Percentiles rank a stretch among this genome's conserved stretches.
Evolutionary conservation across 2,329 filamentous ascomycete genomes (phyloP).

Genomic region (Tolypocladium tropicale): DNA sequence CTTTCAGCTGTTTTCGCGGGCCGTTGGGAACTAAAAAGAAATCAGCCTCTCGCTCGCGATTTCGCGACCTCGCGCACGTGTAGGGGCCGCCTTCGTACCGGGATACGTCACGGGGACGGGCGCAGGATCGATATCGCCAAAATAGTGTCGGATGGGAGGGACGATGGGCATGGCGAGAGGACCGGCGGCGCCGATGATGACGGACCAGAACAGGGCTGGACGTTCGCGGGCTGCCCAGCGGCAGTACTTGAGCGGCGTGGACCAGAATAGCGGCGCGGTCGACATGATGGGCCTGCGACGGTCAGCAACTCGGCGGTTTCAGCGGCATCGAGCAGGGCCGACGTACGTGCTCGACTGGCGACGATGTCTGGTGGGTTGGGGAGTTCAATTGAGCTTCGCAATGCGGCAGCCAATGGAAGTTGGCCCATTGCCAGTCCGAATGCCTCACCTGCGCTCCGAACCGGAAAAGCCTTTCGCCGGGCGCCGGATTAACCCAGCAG

Average conservation of each 20-base stretch:
- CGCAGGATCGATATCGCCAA: conserved; percentile 65
- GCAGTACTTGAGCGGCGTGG: conserved; percentile 70
- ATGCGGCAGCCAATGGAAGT: not conserved
- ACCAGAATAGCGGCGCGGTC: conserved; percentile 66
- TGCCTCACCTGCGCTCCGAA: not conserved
- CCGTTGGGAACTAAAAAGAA: conserved; percentile 43
- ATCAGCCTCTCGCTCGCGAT: too few species aligned
- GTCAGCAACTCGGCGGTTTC: not conserved
- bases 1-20: conserved; percentile 48
- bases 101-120: conserved; percentile 86
- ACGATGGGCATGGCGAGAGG: conserved; percentile 61
- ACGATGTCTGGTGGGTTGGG: not conserved
- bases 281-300: conserved; percentile 40
- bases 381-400: not conserved
- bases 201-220: conserved; percentile 85
- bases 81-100: conserved; percentile 47
- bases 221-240: conserved; percentile 82
- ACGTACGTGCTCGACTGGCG: not conserved
- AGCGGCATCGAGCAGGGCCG: not conserved
- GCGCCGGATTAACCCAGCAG: not conserved
- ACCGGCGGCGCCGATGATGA: conserved; percentile 61
- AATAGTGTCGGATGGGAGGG: conserved; percentile 59
- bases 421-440: not conserved
- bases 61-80: not conserved
- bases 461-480: not conserved